Base-by-base conservation (phyloP, 306 rosid species). In the Hippophae gyantsensis region DNA sequence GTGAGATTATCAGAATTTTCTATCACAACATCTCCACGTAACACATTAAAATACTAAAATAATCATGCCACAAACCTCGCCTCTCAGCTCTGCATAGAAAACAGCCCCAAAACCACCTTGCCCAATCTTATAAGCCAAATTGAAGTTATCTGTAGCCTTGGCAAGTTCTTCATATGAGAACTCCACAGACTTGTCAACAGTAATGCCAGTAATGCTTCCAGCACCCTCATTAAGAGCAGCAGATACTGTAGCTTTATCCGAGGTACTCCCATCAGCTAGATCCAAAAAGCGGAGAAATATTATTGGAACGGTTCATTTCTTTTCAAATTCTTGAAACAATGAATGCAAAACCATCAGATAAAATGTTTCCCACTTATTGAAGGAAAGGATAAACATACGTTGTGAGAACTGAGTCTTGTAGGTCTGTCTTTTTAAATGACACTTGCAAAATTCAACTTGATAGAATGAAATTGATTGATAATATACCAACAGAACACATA, bases 61-160 rank as follows among this genome's bases (percentile, higher is more conserved):
- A 32, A 4, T 32, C 38, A 32, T 32, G 55, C 26, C 56, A 82
- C 79, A 11, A 71, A 86, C 95, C 93, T 89, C 84, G 78, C 90
- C 97, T 82, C 97, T 78, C 61, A 86, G 61, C 59, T 86, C 97
- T 26, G 93, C 97, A 78, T 82, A 84, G 69, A 84, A 86, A 57
- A 84, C 97, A 25, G 86, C 86, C 60, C 94, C 97, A 48, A 89
- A 86, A 70, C 93, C 97, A 60, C 95, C 93, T 80, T 86, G 81
- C 47, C 95, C 97, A 63, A 89, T 86, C 76, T 86, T 86, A 55
- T 80, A 68, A 47, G 82, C 87, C 55, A 80, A n/a, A 59, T 81
- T 89, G 69, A 89, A 89, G 75, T 89, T 58, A 74, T 82, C 75
- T 48, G 95, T 86, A 26, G 93, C 94, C 43, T 58, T 75, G 13